phyloP scores from a whole-genome alignment of 2,329 filamentous ascomycete genomes.

The Diplocarpon mali region DNA sequence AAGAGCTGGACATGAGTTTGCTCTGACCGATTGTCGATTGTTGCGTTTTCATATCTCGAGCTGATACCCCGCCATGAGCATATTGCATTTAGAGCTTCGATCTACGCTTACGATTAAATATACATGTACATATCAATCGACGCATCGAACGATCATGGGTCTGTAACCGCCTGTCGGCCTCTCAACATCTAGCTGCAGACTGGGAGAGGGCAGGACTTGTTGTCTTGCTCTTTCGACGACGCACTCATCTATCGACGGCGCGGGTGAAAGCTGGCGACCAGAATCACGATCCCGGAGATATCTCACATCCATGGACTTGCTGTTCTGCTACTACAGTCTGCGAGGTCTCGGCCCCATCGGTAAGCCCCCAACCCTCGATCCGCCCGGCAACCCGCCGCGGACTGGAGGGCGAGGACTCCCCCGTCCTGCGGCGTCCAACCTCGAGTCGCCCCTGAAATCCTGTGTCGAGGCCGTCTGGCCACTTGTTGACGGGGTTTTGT shows the following conservation, averaged over 20 bases:
- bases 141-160: not conserved
- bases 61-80: slow-evolving; percentile 4
- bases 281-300: too few species aligned
- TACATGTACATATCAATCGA: not conserved
- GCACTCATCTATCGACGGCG: too few species aligned
- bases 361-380: slow-evolving; percentile 1
- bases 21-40: not conserved
- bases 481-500: not conserved
- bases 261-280: too few species aligned
- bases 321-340: not conserved
- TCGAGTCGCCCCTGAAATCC: not conserved
- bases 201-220: too few species aligned
- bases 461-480: not conserved
- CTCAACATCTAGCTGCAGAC: too few species aligned
- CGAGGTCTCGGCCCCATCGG: slow-evolving; percentile 1
- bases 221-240: too few species aligned
- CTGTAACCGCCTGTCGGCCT: not conserved
- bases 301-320: not conserved
- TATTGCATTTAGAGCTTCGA: slow-evolving; percentile 5
- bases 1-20: slow-evolving; percentile 1
- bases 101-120: not conserved
- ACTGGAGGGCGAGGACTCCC: not conserved
- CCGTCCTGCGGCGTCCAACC: slow-evolving; percentile 2
- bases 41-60: not conserved
- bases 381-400: slow-evolving; percentile 1